Base-by-base conservation (phyloP, 306 rosid species). In the Medicago truncatula region DNA sequence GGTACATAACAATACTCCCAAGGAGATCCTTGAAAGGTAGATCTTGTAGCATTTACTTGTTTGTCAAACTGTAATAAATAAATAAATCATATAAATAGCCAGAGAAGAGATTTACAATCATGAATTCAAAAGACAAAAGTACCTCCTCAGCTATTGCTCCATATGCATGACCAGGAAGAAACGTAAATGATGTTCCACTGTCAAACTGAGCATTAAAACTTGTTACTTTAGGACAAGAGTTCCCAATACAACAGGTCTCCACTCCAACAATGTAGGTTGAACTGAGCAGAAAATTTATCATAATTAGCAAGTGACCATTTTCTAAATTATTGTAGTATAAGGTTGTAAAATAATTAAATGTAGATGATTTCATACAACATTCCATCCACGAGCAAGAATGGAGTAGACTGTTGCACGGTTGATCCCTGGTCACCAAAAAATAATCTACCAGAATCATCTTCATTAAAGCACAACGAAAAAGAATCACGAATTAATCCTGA, bases 141-240 rank as follows among this genome's bases (percentile, higher is more conserved):
- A 90, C 98, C 98, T 94, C 96, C 76, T 79, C 66, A 5, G 87
- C 75, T 76, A 90, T 83, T 80, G 84, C 82, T 82, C 87, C 87
- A 39, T 85, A 92, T 43, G 79, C 89, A 64, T 86, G 88, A 60
- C 89, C 85, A 0, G 98, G 98, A 76, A 94, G 95, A 80, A 88
- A 87, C 8, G 98, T 90, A 85, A 94, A 92, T 54, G 98, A 94
- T 25, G 97, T 80, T 75, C 98, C 98, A 4, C 95, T 94, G 76
- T 95, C 98, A 86, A 92, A 84, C 85, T 84, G 76, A 16, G 96
- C 92, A 73, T 82, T 84, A 76, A 95, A 95, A 82, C 79, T 81
- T 18, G 93, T 73, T 81, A 81, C 79, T 82, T 87, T 83, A 40
- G 85, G 89, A 77, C 97, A 95, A 28, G 91, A 84, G 67, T 82